A percentile compares a stretch with the other conserved stretches of the same genome.
Conservation (phyloP, 225 moss, liverwort and hornwort species). For the Marchantia paleacea region DNA sequence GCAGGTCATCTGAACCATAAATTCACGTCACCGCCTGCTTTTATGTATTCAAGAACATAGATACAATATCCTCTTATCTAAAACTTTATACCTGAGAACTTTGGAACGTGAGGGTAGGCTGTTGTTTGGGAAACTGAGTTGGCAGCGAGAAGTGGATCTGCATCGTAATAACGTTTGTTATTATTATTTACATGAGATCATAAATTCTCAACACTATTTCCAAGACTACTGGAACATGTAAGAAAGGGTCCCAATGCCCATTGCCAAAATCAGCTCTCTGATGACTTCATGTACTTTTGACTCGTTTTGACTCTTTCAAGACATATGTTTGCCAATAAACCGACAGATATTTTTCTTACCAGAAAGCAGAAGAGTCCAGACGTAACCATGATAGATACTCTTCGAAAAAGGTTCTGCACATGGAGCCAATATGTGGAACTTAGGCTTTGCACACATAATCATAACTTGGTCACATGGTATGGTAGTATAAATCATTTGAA, state of each 20-base stretch:
- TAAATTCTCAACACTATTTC: not conserved
- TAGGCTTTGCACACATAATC: not conserved
- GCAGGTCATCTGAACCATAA: too few relatives aligned
- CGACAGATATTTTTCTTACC: slow-evolving; percentile 44
- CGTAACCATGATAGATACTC: slow-evolving; percentile 63
- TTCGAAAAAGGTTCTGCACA: slow-evolving; percentile 69
- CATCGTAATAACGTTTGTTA: not conserved
- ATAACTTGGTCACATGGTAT: not conserved
- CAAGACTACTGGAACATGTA: not conserved
- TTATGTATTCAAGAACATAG: too few relatives aligned
- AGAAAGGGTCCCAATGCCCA: not conserved
- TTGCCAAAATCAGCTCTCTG: too few relatives aligned
- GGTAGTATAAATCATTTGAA: not conserved
- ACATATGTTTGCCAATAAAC: not conserved
- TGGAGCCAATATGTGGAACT: too few relatives aligned
- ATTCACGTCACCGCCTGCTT: too few relatives aligned
- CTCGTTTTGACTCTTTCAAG: not conserved
- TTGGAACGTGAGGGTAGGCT: slow-evolving; percentile 77
- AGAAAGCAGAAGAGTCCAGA: slow-evolving; percentile 83
- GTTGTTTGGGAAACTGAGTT: slow-evolving; percentile 86
- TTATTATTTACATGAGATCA: not conserved
- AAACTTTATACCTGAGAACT: slow-evolving; percentile 72
- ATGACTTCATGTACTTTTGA: too few relatives aligned
- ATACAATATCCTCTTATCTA: too few relatives aligned
- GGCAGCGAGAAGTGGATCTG: slow-evolving; percentile 82